Evolutionary conservation across 2,329 filamentous ascomycete genomes (phyloP).

Genomic region (Exophiala oligosperma): DNA sequence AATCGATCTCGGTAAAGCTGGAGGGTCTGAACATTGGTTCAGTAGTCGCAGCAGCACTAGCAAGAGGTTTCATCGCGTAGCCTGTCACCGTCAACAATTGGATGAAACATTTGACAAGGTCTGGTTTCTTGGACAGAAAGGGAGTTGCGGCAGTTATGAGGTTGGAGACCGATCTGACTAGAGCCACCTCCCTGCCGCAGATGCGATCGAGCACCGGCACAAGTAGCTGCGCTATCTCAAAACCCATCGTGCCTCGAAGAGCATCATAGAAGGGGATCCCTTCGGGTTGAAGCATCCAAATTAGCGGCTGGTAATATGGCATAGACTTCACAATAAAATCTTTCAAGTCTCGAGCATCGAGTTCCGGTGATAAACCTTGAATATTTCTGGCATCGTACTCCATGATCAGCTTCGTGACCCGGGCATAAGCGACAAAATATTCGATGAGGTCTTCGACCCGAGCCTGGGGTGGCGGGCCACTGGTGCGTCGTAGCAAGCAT

Average conservation of each 20-base stretch:
- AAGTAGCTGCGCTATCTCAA: constrained; percentile 27
- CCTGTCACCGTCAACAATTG: constrained; percentile 13
- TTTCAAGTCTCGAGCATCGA: constrained; percentile 29
- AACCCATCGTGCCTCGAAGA: constrained; percentile 34
- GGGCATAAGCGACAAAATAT: constrained; percentile 42
- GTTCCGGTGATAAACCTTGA: constrained; percentile 31
- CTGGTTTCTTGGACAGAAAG: constrained; percentile 14
- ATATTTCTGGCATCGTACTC: constrained; percentile 41
- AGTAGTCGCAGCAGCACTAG: constrained; percentile 1
- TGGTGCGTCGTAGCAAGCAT: constrained; percentile 39
- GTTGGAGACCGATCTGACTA: constrained; percentile 14
- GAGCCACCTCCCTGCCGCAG: constrained; percentile 7
- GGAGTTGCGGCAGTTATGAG: constrained; percentile 18
- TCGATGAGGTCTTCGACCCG: constrained; percentile 37
- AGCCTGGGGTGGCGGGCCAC: constrained; percentile 19
- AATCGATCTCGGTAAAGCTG: constrained; percentile 17
- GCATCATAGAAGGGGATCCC: constrained; percentile 40
- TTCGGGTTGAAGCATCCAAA: constrained; percentile 37
- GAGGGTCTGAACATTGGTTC: constrained; percentile 7
- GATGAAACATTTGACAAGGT: constrained; percentile 18
- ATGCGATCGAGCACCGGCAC: constrained; percentile 15
- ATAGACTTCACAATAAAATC: constrained; percentile 33
- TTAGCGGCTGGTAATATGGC: constrained; percentile 37
- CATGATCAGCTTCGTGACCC: constrained; percentile 43
- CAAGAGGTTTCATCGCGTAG: constrained; percentile 25